phyloP scores from a whole-genome alignment of 768 basidiomycete genomes.

The Trametes maxima region DNA sequence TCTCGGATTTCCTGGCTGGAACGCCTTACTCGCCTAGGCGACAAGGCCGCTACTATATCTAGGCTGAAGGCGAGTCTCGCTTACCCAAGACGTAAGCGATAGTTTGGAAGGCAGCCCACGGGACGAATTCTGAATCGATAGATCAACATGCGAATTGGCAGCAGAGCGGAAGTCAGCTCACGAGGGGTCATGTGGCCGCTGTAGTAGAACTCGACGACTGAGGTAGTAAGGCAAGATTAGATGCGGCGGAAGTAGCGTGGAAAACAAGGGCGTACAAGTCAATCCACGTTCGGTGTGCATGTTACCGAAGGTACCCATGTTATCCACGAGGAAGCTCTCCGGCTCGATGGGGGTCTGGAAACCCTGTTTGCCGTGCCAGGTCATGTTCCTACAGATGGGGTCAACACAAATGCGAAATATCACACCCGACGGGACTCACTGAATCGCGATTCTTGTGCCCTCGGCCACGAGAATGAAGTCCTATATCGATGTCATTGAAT shows the following conservation, averaged over 20 bases:
- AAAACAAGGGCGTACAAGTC: conserved; percentile 31
- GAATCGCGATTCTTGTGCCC: conserved; percentile 40
- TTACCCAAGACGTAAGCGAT: conserved; percentile 70
- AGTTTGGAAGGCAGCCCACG: conserved; percentile 65
- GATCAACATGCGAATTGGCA: background rate
- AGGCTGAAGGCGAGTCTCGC: conserved; percentile 45
- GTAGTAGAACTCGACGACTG: conserved; percentile 59
- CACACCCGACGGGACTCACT: conserved; percentile 25
- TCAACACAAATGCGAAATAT: background rate
- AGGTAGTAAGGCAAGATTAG: background rate
- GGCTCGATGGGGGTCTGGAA: conserved; percentile 39
- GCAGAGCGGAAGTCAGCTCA: conserved; percentile 29
- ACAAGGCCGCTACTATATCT: background rate
- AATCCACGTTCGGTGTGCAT: conserved; percentile 37
- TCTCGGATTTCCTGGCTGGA: background rate
- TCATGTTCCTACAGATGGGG: conserved; percentile 35
- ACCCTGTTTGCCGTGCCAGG: conserved; percentile 38
- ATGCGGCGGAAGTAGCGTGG: background rate
- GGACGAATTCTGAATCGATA: conserved; percentile 25
- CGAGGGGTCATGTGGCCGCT: conserved; percentile 65
- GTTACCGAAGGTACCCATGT: conserved; percentile 37
- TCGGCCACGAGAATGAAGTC: conserved; percentile 41
- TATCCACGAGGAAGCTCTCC: conserved; percentile 35
- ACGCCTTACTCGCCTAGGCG: background rate
- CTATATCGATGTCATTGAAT: conserved; percentile 22